Percentiles rank a stretch among this genome's conserved stretches.
Evolutionary conservation across 2,329 filamentous ascomycete species (phyloP).

Genomic region (Tolypocladium tropicale): DNA sequence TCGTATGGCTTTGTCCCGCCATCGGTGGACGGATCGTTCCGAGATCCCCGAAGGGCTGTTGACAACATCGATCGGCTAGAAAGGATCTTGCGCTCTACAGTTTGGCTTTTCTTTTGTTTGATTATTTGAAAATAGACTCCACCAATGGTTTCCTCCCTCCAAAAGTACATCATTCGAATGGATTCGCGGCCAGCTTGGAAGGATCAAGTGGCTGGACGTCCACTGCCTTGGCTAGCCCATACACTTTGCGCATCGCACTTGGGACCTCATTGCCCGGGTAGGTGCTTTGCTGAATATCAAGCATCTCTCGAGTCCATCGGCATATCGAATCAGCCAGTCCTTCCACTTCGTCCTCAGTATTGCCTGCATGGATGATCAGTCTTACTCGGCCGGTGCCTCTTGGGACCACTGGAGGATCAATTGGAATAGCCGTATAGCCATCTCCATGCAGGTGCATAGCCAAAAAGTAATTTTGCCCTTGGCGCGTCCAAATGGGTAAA

Average conservation of each 20-base stretch:
- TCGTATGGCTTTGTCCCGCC: background rate
- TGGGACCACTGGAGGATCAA: background rate
- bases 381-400: background rate
- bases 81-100: background rate
- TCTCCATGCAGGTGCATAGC: background rate
- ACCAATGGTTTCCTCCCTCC: background rate
- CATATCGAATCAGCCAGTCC: background rate
- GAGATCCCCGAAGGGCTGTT: background rate
- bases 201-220: background rate
- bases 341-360: background rate
- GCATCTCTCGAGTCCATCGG: background rate
- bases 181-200: background rate
- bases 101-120: too few relatives aligned
- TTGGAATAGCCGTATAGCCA: background rate
- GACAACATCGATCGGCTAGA: background rate
- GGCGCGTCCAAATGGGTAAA: background rate
- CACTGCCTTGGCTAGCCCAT: background rate
- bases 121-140: background rate
- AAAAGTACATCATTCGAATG: background rate
- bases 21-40: background rate
- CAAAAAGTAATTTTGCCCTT: background rate
- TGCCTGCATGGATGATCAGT: background rate
- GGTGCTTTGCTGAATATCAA: background rate
- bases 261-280: background rate
- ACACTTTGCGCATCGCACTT: background rate